phyloP scores from a whole-genome alignment of 768 basidiomycete species.

The Leccinum olivaceopallidum region DNA sequence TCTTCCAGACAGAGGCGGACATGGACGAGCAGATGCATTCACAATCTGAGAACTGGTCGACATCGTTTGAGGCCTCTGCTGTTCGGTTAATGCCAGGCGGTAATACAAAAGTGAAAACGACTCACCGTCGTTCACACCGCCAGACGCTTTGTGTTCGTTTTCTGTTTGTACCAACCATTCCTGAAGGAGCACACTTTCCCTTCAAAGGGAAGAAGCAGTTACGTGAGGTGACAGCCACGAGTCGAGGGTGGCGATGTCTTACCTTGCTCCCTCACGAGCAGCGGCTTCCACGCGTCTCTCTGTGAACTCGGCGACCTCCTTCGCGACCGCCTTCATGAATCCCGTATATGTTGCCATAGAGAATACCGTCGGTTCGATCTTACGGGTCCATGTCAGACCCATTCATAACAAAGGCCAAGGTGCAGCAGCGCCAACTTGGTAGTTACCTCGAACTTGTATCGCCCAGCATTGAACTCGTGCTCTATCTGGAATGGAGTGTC shows the following conservation, averaged over 20 bases:
- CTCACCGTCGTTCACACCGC: slow-evolving; percentile 5
- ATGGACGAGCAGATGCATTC: slow-evolving; percentile 36
- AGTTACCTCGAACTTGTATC: slow-evolving; percentile 49
- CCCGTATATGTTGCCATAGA: slow-evolving; percentile 50
- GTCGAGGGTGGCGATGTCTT: slow-evolving; percentile 1
- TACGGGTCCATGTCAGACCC: slow-evolving; percentile 6
- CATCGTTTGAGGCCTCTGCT: slow-evolving; percentile 3
- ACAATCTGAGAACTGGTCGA: slow-evolving; percentile 4
- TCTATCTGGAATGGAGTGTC: slow-evolving; percentile 39
- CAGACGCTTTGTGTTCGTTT: not conserved
- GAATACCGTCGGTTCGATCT: slow-evolving; percentile 53
- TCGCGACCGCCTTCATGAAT: slow-evolving; percentile 42
- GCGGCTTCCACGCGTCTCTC: slow-evolving; percentile 39
- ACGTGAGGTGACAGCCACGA: not conserved
- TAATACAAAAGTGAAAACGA: not conserved
- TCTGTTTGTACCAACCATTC: slow-evolving; percentile 43
- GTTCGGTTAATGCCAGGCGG: not conserved
- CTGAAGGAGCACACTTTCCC: slow-evolving; percentile 42
- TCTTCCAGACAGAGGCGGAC: slow-evolving; percentile 51
- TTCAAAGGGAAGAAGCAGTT: slow-evolving; percentile 13
- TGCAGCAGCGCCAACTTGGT: not conserved
- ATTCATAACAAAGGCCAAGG: not conserved
- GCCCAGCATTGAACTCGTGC: slow-evolving; percentile 51
- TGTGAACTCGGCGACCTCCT: slow-evolving; percentile 44
- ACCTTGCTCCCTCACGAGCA: slow-evolving; percentile 43